Base-by-base conservation (phyloP, 495 filamentous ascomycete genomes). In the Penicillium riverlandense region DNA sequence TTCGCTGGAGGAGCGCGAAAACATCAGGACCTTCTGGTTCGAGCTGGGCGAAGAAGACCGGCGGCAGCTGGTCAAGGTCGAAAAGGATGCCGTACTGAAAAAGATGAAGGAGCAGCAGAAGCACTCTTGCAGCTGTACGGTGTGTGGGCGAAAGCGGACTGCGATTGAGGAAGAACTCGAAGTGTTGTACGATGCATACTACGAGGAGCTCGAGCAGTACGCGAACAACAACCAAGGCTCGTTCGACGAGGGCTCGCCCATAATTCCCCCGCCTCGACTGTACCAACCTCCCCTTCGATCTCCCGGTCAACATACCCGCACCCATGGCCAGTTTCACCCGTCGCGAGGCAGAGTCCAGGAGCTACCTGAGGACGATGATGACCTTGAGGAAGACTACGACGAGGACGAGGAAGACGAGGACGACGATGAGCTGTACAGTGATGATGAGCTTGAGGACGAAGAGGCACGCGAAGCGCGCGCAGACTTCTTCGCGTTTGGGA, bases 91-190 rank as follows among this genome's bases (percentile, higher is more conserved):
- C 6, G 92, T 99, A 1, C 66, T 99, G 41, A 86, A 86, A 52
- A 99, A 99, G 69, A 99, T 99, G 92, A 98, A 99, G 69, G 94
- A 99, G 63, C 92, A 99, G 66, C 92, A 99, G 63, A 97, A 96
- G 65, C 92, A 97, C 59, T 97, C 92, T 4, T 99, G 92, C 68
- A 96, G 90, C 58, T 99, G 92, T 56, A 95, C 87, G 6, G 90
- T 97, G 33, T 99, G 92, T 69, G 92, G 92, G 40, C 80, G 92
- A 50, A 99, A 97, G 66, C 80, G 92, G 37, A 96, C 86, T 7
- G 92, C 92, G 8, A 99, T 99, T 55, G 92, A 99, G 64, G 92
- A 99, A 64, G 94, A 99, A 63, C 71, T 99, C 10, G 92, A 99
- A 62, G 90, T 94, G n/a, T 76, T 99, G 11, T 99, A 99, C 61